Conservation (phyloP, 1,284 basidiomycete genomes). For the Ustilago bromivora region DNA sequence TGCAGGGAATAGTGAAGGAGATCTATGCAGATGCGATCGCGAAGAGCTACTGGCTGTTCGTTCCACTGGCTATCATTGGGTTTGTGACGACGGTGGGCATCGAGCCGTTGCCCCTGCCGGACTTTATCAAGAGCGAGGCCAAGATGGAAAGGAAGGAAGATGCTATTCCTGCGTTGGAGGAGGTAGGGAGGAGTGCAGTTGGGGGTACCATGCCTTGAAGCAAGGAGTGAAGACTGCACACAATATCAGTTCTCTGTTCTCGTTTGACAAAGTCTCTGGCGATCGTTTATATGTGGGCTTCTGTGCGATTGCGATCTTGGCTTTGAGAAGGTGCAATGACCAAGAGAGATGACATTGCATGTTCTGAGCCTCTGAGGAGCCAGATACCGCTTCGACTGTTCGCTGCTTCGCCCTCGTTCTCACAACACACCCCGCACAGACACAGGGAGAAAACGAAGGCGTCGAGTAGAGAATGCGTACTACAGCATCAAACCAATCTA, state of each 20-base stretch:
- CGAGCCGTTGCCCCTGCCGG: conserved; percentile 41
- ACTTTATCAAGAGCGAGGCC: conserved; percentile 38
- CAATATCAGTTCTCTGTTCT: not conserved
- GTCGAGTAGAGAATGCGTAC: no score
- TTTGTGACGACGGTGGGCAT: conserved; percentile 32
- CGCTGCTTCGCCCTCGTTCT: no score
- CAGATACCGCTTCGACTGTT: no score
- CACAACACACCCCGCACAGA: no score
- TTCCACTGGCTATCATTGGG: conserved; percentile 37
- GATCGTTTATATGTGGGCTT: no score
- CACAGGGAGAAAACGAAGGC: no score
- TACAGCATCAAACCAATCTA: no score
- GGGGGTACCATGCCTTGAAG: conserved; percentile 10
- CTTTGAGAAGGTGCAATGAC: no score
- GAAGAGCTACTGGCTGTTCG: conserved; percentile 29
- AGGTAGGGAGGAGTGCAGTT: not conserved
- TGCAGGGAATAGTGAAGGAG: conserved; percentile 15
- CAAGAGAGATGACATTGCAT: no score
- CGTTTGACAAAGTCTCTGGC: not conserved
- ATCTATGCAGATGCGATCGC: conserved; percentile 35
- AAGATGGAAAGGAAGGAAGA: conserved; percentile 23
- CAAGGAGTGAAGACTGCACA: not conserved
- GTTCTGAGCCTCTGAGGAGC: no score
- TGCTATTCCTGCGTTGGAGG: conserved; percentile 2
- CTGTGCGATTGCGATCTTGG: not conserved